Evolutionary conservation across 148 eudicot species (phyloP).

Genomic region (Spergularia marina): DNA sequence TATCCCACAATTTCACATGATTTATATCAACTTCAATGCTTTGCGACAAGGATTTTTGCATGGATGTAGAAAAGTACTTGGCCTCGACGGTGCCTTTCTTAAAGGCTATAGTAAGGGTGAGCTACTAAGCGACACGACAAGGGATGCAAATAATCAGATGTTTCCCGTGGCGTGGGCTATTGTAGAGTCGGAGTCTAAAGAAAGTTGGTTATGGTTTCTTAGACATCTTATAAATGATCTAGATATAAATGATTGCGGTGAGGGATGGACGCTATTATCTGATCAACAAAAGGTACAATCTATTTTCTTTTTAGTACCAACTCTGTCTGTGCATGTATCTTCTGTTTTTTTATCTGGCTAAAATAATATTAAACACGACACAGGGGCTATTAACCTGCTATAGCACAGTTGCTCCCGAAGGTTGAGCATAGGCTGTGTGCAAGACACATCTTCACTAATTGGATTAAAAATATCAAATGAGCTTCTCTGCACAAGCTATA

Average conservation of each 20-base stretch:
- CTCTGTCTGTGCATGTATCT: not conserved
- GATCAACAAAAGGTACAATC: not conserved
- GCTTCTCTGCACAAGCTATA: not conserved
- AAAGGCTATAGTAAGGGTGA: not conserved
- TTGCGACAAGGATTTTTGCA: not conserved
- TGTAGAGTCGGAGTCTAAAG: constrained; percentile 1
- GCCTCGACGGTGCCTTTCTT: constrained; percentile 8
- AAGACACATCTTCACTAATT: not conserved
- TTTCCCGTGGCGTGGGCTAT: too few relatives aligned
- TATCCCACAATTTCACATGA: constrained; percentile 1
- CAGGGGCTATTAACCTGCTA: not conserved
- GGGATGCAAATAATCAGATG: too few relatives aligned
- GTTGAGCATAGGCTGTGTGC: not conserved
- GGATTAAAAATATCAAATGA: not conserved
- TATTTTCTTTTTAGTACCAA: too few relatives aligned
- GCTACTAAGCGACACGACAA: too few relatives aligned
- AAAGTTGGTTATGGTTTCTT: constrained; percentile 10
- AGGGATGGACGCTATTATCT: not conserved
- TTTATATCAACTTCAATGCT: not conserved
- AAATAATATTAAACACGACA: not conserved
- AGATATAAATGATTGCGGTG: too few relatives aligned
- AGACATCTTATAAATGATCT: not conserved
- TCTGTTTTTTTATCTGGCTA: not conserved
- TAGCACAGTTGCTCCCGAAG: not conserved
- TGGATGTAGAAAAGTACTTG: constrained; percentile 3